Conservation (phyloP, 2,329 filamentous ascomycete species). For the Sordariomycetes sp. region DNA sequence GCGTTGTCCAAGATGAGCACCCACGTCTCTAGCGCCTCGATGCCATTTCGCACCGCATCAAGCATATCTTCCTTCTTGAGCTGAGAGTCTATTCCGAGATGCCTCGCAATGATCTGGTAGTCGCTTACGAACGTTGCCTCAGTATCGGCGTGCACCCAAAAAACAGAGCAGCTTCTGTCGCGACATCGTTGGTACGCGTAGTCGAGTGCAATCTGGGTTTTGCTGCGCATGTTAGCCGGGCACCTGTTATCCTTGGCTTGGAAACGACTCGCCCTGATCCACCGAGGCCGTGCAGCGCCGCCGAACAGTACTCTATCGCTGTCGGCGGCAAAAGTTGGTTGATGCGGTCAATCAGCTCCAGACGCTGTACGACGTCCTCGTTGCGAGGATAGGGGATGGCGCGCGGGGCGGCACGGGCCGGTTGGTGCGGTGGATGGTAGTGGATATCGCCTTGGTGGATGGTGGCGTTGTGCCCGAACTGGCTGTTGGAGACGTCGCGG, state of each 20-base stretch:
- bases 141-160: slow-evolving; percentile 24
- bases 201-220: slow-evolving; percentile 23
- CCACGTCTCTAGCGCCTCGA: slow-evolving; percentile 13
- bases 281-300: slow-evolving; percentile 16
- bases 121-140: slow-evolving; percentile 16
- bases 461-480: background rate
- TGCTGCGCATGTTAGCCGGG: slow-evolving; percentile 13
- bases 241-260: no score
- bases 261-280: slow-evolving; percentile 14
- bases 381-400: slow-evolving; percentile 14
- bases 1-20: slow-evolving; percentile 23
- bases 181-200: slow-evolving; percentile 18
- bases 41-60: slow-evolving; percentile 7
- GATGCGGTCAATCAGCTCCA: slow-evolving; percentile 9
- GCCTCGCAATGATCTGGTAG: slow-evolving; percentile 17
- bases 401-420: slow-evolving; percentile 5
- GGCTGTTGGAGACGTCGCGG: slow-evolving; percentile 1
- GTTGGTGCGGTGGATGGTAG: background rate
- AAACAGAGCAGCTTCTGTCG: slow-evolving; percentile 15
- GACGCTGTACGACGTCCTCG: slow-evolving; percentile 13
- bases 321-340: slow-evolving; percentile 9
- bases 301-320: slow-evolving; percentile 7
- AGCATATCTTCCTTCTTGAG: slow-evolving; percentile 12
- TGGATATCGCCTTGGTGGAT: slow-evolving; percentile 5
- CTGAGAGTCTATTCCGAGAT: slow-evolving; percentile 11